These are phyloP conservation scores for Fusarium dimerum DNA, from an alignment of 2,329 filamentous ascomycete species.

Conservation along the genomic window DNA sequence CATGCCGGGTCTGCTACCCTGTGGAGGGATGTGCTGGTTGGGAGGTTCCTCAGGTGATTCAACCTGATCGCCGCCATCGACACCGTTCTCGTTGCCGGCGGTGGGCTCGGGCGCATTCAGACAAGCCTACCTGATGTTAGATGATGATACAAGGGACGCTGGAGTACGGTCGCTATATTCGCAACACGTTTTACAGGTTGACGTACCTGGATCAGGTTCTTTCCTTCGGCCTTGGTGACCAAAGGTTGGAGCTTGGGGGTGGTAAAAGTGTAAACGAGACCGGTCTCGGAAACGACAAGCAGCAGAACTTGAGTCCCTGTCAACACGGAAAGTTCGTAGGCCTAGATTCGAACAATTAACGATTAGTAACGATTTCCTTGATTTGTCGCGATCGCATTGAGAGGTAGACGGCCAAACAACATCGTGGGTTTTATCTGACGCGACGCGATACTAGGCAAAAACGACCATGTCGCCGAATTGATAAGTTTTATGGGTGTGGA, in stretches of 20 bases:
- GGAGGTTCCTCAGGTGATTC: constrained; percentile 90
- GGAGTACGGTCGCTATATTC: neutral
- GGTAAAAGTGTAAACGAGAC: constrained; percentile 96
- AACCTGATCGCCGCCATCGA: constrained; percentile 73
- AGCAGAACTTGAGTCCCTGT: constrained; percentile 97
- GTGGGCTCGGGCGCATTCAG: constrained; percentile 92
- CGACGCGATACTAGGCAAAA: neutral
- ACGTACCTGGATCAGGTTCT: constrained; percentile 96
- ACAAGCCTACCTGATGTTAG: constrained; percentile 68
- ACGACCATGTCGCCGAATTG: neutral
- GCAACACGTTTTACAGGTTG: neutral
- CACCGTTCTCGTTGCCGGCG: constrained; percentile 77
- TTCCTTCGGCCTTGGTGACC: constrained; percentile 97
- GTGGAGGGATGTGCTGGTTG: constrained; percentile 72
- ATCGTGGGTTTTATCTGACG: neutral
- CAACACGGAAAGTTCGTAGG: constrained; percentile 95
- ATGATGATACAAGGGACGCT: neutral
- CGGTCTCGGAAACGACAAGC: constrained; percentile 95
- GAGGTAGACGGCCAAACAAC: neutral
- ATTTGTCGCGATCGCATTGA: neutral
- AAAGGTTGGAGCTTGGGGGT: constrained; percentile 97
- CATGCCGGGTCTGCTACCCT: constrained; percentile 61
- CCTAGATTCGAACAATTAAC: constrained; percentile 52
- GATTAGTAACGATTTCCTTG: constrained; percentile 19
- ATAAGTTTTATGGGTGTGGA: neutral